Evolutionary conservation across 176 grass and related monocot genomes (phyloP), one percentile per base, ranked within the genome.

Genomic region (Eleusine coracana): DNA sequence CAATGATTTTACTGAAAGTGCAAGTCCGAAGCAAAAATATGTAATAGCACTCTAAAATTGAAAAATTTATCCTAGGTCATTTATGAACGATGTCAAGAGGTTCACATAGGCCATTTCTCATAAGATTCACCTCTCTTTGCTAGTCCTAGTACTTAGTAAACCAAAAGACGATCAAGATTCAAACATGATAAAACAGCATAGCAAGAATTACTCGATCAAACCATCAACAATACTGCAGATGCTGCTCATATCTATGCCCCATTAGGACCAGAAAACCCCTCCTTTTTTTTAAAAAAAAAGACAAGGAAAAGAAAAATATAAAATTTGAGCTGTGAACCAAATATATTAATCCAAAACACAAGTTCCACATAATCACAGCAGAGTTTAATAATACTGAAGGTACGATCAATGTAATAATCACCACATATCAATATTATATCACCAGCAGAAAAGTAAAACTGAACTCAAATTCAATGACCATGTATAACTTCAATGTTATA

Each of bases 1-100:
- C 70, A 84, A 40, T 2, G 31, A 81, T 59, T 6, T 79, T 73
- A 67, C 64, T 68, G 16, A 84, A 78, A 77, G 23, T 45, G 29
- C 44, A 41, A 23, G 51, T 20, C 23, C 56, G 50, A 10, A 74
- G 17, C n/a, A 79, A 74, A 46, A 74, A 16, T 52, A 17, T 34
- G 31, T 3, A 46, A 13, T 71, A 3, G 29, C 7, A 72, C 49
- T 55, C 52, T 41, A 16, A 75, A 70, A 16, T 27, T 7, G 39
- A 82, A 46, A 0, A 81, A 36, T 63, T 29, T 46, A 66, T 55
- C n/a, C 42, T 2, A 76, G 3, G 0, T 21, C 66, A 52, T 61
- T 80, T 70, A 15, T 10, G 14, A 70, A 65, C 1, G 20, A 73
- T 49, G 83, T 82, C 46, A 83, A 46, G 21, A 73, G 20, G 68